Evolutionary conservation across 495 filamentous ascomycete genomes (phyloP).

Genomic region (Neurospora intermedia): DNA sequence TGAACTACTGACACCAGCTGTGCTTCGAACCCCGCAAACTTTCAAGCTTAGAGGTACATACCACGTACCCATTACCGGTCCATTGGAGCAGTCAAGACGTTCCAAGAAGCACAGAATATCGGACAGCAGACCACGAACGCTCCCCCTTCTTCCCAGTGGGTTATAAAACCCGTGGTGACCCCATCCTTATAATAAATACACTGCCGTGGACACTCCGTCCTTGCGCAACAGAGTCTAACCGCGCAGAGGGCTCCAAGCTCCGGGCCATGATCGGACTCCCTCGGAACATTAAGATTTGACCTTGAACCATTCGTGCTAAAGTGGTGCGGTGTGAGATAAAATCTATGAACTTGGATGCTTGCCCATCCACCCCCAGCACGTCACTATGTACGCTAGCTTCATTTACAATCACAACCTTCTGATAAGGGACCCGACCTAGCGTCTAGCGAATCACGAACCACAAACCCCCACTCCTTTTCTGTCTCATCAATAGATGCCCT

Average conservation of each 20-base stretch:
- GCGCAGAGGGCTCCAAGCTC: background rate
- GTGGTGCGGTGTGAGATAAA: background rate
- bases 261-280: background rate
- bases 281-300: background rate
- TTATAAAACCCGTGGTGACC: background rate
- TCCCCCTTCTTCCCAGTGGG: background rate
- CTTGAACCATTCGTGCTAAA: background rate
- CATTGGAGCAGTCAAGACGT: background rate
- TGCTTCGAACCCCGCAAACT: background rate
- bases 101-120: background rate
- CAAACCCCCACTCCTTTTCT: background rate
- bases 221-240: background rate
- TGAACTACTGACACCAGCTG: background rate
- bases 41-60: background rate
- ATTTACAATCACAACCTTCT: background rate
- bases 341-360: background rate
- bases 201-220: background rate
- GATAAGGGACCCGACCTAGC: constrained; percentile 4
- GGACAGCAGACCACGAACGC: background rate
- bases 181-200: background rate
- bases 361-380: background rate
- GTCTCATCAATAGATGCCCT: background rate
- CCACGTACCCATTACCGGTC: background rate
- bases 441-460: constrained; percentile 1
- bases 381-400: background rate